Evolutionary conservation across 2,329 filamentous ascomycete genomes (phyloP), one percentile per base, ranked within the genome.

Genomic region (Ceratocystis cubensis): DNA sequence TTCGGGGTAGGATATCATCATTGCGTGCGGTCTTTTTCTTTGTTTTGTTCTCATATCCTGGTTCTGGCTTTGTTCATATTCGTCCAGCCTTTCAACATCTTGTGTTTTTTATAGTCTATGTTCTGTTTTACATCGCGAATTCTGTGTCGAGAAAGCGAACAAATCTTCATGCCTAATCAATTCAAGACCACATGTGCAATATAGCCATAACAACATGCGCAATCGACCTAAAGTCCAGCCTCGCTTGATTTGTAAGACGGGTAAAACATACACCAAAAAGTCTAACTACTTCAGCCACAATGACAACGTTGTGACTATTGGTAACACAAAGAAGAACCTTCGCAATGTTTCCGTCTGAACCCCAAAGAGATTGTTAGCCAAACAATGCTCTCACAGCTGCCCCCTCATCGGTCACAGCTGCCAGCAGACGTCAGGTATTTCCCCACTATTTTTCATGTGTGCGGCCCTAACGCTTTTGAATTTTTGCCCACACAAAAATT

Each of bases 401-500:
- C 56, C n/a, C 25, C 45, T 5, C 6, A 28, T 25, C 1, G 1
- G 6, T 22, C n/a, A 6, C 64, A 61, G 64, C 57, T 48, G 37
- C 0, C 45, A 44, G 7, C 64, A 50, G 37, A 45, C 6, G 28
- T 28, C 37, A 41, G 61, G 28, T 57, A 10, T 46, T 48, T 64
- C 64, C n/a, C 66, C 66, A 68, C 66, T 46, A 46, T 65, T 68
- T 66, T 30, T 59, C 17, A 63, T 66, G 64, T 68, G 66, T 68
- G 66, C 64, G 66, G 66, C 66, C 66, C 66, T 68, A 68, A 68
- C 64, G 66, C 63, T 66, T 65, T 63, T 63, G 64, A 64, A 65
- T 68, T 68, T 66, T 68, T 57, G 64, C 66, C 66, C 66, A 68
- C 66, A 68, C 66, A 68, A 68, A 59, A 65, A 64, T 68, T 68